phyloP scores from a whole-genome alignment of 352 stramenopile species.

The Phytopythium montanum region DNA sequence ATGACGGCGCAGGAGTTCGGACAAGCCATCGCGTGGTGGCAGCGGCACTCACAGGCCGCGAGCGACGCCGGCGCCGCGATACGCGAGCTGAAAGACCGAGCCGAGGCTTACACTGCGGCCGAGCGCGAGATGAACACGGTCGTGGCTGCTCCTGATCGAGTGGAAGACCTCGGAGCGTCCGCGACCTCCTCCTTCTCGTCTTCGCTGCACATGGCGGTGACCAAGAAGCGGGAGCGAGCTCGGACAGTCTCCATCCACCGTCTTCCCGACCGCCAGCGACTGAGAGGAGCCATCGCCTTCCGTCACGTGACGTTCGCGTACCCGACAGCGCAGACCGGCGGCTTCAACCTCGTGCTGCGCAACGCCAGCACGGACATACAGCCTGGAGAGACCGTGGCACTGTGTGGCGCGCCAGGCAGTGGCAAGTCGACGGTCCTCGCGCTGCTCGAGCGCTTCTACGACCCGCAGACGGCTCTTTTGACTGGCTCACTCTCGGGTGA shows the following conservation, averaged over 20 bases:
- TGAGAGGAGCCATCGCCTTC: slow-evolving; percentile 34
- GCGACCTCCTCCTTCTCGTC: background rate
- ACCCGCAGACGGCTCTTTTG: slow-evolving; percentile 22
- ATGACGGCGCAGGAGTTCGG: background rate
- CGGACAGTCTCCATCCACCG: slow-evolving; percentile 11
- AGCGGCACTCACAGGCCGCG: background rate
- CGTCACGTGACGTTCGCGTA: slow-evolving; percentile 42
- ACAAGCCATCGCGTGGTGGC: slow-evolving; percentile 1
- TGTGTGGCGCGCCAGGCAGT: slow-evolving; percentile 26
- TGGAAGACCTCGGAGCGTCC: background rate
- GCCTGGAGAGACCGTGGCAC: slow-evolving; percentile 27
- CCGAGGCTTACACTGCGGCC: background rate
- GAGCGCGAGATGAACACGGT: slow-evolving; percentile 9
- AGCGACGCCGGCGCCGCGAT: background rate
- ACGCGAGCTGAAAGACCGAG: background rate
- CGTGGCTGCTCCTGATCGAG: background rate
- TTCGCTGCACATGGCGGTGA: background rate
- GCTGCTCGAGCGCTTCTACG: slow-evolving; percentile 72
- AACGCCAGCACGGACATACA: slow-evolving; percentile 17
- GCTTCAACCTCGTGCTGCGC: slow-evolving; percentile 11
- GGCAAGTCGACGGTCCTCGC: slow-evolving; percentile 54
- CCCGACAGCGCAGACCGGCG: slow-evolving; percentile 17
- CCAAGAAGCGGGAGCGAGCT: background rate
- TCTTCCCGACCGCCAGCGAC: slow-evolving; percentile 12
- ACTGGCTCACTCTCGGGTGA: slow-evolving; percentile 3